Evolutionary conservation across 495 filamentous ascomycete species (phyloP).

Genomic region (Podospora bellae-mahoneyi): DNA sequence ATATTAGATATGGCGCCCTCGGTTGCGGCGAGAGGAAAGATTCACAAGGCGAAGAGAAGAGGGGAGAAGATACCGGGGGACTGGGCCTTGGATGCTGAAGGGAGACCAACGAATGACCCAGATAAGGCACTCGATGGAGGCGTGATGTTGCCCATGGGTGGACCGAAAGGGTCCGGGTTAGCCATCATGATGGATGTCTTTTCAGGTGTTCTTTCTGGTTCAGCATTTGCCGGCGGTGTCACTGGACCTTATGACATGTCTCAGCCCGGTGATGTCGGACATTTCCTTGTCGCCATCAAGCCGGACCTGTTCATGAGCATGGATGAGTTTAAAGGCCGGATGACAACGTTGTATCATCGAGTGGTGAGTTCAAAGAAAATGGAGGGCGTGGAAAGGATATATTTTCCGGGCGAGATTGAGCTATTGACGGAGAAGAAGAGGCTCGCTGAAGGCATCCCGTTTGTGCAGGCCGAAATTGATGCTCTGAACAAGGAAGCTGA

Average conservation of each 20-base stretch:
- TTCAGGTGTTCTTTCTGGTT: constrained; percentile 66
- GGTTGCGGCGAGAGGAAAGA: constrained; percentile 69
- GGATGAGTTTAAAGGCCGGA: constrained; percentile 64
- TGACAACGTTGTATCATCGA: constrained; percentile 65
- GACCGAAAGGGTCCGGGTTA: constrained; percentile 69
- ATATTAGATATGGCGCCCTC: constrained; percentile 78
- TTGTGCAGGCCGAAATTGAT: constrained; percentile 61
- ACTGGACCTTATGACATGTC: constrained; percentile 68
- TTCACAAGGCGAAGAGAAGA: constrained; percentile 67
- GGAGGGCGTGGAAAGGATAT: constrained; percentile 69
- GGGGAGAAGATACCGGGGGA: constrained; percentile 70
- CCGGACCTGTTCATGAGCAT: constrained; percentile 72
- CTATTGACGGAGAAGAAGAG: constrained; percentile 57
- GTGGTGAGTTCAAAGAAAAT: constrained; percentile 64
- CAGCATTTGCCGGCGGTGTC: constrained; percentile 69
- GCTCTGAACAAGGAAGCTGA: constrained; percentile 65
- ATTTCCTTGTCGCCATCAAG: constrained; percentile 71
- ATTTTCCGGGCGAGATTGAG: constrained; percentile 78
- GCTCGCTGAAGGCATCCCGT: constrained; percentile 59
- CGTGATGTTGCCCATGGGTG: constrained; percentile 77
- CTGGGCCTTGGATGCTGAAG: constrained; percentile 72
- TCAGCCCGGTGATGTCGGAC: constrained; percentile 66
- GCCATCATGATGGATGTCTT: constrained; percentile 85
- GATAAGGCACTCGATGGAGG: constrained; percentile 57
- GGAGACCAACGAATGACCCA: constrained; percentile 65